Evolutionary conservation across 2,329 filamentous ascomycete genomes (phyloP).

Genomic region (Penicillium sp.): DNA sequence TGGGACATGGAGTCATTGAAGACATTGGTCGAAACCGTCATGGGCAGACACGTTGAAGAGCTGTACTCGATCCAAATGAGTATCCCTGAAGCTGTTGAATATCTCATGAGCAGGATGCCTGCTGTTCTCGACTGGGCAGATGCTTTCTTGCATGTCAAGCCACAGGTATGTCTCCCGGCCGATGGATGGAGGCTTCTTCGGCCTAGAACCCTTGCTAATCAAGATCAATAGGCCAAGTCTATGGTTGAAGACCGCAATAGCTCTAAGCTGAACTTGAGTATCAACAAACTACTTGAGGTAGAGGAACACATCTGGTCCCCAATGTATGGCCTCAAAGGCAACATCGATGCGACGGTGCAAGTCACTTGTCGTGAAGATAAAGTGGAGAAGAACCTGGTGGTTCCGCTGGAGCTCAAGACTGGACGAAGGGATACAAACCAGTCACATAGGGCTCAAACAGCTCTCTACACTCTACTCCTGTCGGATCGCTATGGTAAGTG

Average conservation of each 20-base stretch:
- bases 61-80: slow-evolving; percentile 83
- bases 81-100: slow-evolving; percentile 69
- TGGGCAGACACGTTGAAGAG: slow-evolving; percentile 80
- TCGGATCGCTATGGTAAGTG: slow-evolving; percentile 78
- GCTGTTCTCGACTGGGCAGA: slow-evolving; percentile 82
- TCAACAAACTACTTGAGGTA: slow-evolving; percentile 91
- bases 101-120: slow-evolving; percentile 78
- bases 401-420: slow-evolving; percentile 95
- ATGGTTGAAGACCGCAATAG: slow-evolving; percentile 77
- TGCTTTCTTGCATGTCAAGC: slow-evolving; percentile 71
- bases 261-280: slow-evolving; percentile 73
- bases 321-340: slow-evolving; percentile 94
- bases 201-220: slow-evolving; percentile 27
- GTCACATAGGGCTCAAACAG: slow-evolving; percentile 88
- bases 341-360: slow-evolving; percentile 95
- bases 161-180: slow-evolving; percentile 55
- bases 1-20: slow-evolving; percentile 73
- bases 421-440: slow-evolving; percentile 76
- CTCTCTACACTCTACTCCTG: slow-evolving; percentile 86
- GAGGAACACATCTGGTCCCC: slow-evolving; percentile 99
- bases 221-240: slow-evolving; percentile 57
- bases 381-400: slow-evolving; percentile 69
- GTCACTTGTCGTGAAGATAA: slow-evolving; percentile 72
- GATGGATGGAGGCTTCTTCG: background rate
- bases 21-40: slow-evolving; percentile 64